Base-by-base conservation (phyloP, 352 stramenopile genomes). In the Phytophthora citrophthora region DNA sequence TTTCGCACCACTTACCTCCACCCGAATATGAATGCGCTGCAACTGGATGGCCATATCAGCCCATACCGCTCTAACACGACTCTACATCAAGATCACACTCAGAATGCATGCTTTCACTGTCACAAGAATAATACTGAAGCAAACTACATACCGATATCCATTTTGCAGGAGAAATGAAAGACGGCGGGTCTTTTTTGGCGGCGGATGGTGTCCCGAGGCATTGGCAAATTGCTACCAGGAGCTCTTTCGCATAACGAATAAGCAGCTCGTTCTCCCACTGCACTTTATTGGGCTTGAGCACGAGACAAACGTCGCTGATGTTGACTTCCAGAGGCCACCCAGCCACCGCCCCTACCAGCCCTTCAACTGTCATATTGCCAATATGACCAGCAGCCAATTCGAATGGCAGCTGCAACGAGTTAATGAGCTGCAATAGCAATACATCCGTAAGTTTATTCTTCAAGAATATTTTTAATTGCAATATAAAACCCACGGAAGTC, bases 221-320 rank as follows among this genome's bases (percentile, higher is more conserved):
- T 64, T 94, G 86, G 39, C 74, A 69, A 6, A 91, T 68, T 20
- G 83, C 72, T 18, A 92, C 53, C 16, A 88, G 20, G 1, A 91
- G 64, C 27, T 94, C 83, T 38, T 86, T 89, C 8, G 83, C 70
- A 44, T 90, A 89, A n/a, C 85, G 83, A 13, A 89, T 65, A 34
- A 79, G 62, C n/a, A 91, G 62, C 29, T 91, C 86, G 40, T 91
- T 85, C 39, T 79, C 68, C 83, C 83, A 91, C 45, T 87, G 70
- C 6, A 89, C 72, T 6, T 76, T 53, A 38, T 90, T 78, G 15
- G 77, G 78, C 26, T 71, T 67, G 1, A 94, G 51, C 16, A 94
- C 79, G 20, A 94, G 76, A 38, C 81, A 88, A 1, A 90, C 54
- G 41, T 92, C 79, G 27, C 76, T 75, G 26, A 91, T 49, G 11